A percentile compares a stretch with the other conserved stretches of the same genome.
Evolutionary conservation across 129 eudicot species (phyloP).

Genomic region (Flaveria ramosissima): DNA sequence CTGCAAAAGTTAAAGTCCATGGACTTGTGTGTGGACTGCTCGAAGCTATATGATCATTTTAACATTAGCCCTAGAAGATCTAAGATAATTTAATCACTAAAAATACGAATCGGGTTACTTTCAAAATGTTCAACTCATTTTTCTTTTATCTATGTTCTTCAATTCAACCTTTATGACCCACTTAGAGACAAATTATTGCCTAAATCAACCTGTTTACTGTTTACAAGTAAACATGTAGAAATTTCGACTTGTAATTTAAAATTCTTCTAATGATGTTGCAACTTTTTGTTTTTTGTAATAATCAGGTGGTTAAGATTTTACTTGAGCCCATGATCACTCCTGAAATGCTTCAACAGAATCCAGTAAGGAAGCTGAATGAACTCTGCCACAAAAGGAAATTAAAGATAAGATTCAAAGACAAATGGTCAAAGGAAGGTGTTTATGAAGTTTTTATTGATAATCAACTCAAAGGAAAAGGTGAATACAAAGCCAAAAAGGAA

Average conservation of each 20-base stretch:
- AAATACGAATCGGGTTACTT: not conserved
- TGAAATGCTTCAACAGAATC: slow-evolving; percentile 64
- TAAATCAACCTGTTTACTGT: not conserved
- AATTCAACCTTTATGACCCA: not conserved
- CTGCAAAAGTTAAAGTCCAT: not conserved
- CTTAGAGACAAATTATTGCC: not conserved
- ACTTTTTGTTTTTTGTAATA: not conserved
- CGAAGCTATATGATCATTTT: not conserved
- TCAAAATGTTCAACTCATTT: not conserved
- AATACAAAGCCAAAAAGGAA: slow-evolving; percentile 62
- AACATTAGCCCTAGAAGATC: not conserved
- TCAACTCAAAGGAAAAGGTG: slow-evolving; percentile 59
- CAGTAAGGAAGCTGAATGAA: slow-evolving; percentile 63
- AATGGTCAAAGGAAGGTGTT: slow-evolving; percentile 50
- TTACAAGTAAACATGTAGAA: not conserved
- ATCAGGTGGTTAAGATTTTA: slow-evolving; percentile 56
- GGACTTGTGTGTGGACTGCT: not conserved
- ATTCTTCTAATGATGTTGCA: not conserved
- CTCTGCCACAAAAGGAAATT: slow-evolving; percentile 60
- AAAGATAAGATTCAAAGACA: slow-evolving; percentile 45
- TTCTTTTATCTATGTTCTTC: not conserved
- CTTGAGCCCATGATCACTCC: slow-evolving; percentile 71
- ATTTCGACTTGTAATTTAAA: not conserved
- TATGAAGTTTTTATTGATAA: slow-evolving; percentile 50
- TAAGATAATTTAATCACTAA: not conserved